These are phyloP conservation scores for Vitis rupestris DNA, from an alignment of 164 flowering plant species.

Conservation along the genomic window DNA sequence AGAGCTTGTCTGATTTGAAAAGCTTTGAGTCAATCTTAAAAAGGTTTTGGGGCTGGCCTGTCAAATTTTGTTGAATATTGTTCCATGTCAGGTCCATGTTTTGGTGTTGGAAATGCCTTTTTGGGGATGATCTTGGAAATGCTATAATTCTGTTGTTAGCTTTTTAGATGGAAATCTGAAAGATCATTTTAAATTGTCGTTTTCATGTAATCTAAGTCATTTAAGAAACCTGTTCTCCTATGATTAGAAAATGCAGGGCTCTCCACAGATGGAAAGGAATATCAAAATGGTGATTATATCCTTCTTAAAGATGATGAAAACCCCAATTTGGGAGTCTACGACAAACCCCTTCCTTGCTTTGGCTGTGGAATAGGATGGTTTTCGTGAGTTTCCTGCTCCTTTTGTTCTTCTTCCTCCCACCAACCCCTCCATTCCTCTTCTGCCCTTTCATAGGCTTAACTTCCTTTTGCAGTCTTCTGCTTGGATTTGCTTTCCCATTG, in stretches of 20 bases:
- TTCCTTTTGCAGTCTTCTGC: conserved; percentile 30
- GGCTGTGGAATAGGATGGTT: conserved; percentile 62
- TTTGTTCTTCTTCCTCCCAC: not conserved
- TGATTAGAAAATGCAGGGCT: conserved; percentile 12
- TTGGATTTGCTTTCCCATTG: conserved; percentile 41
- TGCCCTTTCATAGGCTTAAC: not conserved
- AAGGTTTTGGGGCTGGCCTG: too few relatives aligned
- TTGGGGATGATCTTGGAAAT: too few relatives aligned
- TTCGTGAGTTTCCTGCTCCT: conserved; percentile 33
- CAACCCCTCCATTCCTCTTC: not conserved
- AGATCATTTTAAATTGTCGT: too few relatives aligned
- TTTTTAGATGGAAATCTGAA: too few relatives aligned
- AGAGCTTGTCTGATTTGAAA: too few relatives aligned
- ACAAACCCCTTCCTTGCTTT: conserved; percentile 52
- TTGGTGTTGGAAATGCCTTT: too few relatives aligned
- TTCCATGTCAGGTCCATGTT: too few relatives aligned
- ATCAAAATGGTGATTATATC: conserved; percentile 23
- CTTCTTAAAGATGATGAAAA: conserved; percentile 28
- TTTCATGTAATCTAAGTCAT: too few relatives aligned
- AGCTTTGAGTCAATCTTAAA: too few relatives aligned
- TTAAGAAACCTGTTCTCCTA: too few relatives aligned
- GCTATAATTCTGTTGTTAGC: too few relatives aligned
- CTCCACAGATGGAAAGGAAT: conserved; percentile 13
- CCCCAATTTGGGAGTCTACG: conserved; percentile 33
- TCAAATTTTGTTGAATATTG: too few relatives aligned